These are phyloP conservation scores for Fraxinus cuspidata DNA, from an alignment of 257 asterid species.

Conservation along the genomic window DNA sequence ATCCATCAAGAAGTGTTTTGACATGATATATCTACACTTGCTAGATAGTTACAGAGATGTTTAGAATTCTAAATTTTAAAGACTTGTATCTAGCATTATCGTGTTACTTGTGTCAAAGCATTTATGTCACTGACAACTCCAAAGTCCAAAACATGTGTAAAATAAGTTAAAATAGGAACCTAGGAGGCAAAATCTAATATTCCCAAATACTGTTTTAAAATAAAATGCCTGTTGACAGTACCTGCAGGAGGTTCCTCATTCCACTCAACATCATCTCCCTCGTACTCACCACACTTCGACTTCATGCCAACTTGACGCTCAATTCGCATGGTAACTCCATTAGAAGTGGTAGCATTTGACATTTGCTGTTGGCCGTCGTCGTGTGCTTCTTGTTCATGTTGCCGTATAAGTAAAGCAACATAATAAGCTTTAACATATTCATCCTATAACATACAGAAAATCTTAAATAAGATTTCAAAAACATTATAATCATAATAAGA, in stretches of 20 bases:
- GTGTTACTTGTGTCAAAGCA: background rate
- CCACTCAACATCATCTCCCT: constrained; percentile 75
- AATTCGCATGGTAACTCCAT: constrained; percentile 32
- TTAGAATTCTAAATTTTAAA: background rate
- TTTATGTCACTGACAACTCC: background rate
- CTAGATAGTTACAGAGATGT: background rate
- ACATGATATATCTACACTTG: background rate
- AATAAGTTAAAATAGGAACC: background rate
- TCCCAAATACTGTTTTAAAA: background rate
- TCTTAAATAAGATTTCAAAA: background rate
- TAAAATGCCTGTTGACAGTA: constrained; percentile 26
- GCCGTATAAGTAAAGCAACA: constrained; percentile 68
- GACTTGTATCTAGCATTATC: background rate
- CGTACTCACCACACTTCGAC: constrained; percentile 58
- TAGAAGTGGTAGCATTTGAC: constrained; percentile 23
- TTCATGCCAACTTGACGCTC: constrained; percentile 87
- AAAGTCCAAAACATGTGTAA: background rate
- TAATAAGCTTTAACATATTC: constrained; percentile 86
- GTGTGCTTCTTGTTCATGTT: constrained; percentile 60
- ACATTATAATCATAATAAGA: background rate
- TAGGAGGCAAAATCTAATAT: background rate
- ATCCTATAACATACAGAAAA: constrained; percentile 47
- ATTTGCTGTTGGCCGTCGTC: constrained; percentile 44
- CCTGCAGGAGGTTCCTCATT: constrained; percentile 79
- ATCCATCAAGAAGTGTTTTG: background rate